Conservation (phyloP, 2,329 filamentous ascomycete genomes). For the Aureobasidium lini region DNA sequence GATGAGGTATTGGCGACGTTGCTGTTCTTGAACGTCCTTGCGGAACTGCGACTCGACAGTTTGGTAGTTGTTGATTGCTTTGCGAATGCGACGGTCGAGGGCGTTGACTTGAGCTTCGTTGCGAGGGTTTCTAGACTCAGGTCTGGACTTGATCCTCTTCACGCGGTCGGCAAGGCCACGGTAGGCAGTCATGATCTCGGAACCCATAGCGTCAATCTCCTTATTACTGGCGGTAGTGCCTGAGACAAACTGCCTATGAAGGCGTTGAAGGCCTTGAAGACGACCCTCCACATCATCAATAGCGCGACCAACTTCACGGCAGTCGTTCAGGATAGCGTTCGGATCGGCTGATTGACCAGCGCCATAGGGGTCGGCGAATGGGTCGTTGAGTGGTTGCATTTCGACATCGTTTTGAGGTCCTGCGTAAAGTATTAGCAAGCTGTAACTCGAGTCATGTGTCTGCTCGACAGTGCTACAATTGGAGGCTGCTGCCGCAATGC, state of each 20-base stretch:
- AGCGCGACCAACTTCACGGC: constrained; percentile 68
- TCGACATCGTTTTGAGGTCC: constrained; percentile 51
- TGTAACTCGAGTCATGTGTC: no score
- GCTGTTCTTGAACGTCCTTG: constrained; percentile 72
- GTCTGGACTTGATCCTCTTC: constrained; percentile 72
- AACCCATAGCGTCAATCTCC: constrained; percentile 64
- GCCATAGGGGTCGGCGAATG: constrained; percentile 21
- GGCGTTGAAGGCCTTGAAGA: constrained; percentile 61
- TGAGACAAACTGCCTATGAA: constrained; percentile 65
- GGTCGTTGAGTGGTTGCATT: constrained; percentile 56
- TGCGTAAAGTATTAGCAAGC: constrained; percentile 4
- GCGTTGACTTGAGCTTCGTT: constrained; percentile 76
- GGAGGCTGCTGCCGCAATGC: no score
- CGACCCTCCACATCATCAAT: constrained; percentile 68
- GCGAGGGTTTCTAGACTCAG: constrained; percentile 60
- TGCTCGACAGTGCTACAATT: no score
- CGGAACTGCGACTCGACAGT: constrained; percentile 72
- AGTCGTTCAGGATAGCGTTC: constrained; percentile 77
- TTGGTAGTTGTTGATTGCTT: constrained; percentile 75
- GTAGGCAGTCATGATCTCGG: constrained; percentile 78
- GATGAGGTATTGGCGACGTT: constrained; percentile 84
- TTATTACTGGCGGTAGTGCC: constrained; percentile 55
- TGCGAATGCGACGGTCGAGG: constrained; percentile 71
- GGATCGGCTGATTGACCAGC: constrained; percentile 43
- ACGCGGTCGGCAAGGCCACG: constrained; percentile 71